A percentile compares a stretch with the other conserved stretches of the same genome.
These are phyloP conservation scores for Schrenkiella parvula DNA, from an alignment of 345 rosid species.

Conservation along the genomic window DNA sequence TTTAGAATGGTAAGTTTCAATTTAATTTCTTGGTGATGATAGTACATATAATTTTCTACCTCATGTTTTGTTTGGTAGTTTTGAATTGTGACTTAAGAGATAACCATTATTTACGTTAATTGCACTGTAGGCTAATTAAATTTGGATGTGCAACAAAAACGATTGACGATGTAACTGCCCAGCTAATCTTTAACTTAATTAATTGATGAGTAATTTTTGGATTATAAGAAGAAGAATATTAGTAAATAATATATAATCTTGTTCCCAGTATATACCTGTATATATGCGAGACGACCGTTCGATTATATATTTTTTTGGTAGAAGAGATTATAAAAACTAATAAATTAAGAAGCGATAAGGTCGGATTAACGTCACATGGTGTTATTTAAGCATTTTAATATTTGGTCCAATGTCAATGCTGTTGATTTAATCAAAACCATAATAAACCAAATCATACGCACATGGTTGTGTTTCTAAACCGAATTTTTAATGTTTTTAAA, in stretches of 20 bases:
- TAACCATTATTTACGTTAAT: not conserved
- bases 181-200: not conserved
- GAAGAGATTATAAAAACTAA: not conserved
- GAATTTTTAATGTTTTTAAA: slow-evolving; percentile 2
- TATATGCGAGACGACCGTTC: not conserved
- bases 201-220: not conserved
- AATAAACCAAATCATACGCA: slow-evolving; percentile 2
- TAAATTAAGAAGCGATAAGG: not conserved
- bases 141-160: not conserved
- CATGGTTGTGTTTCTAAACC: slow-evolving; percentile 11
- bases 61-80: too few relatives aligned
- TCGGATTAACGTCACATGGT: slow-evolving; percentile 1
- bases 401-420: slow-evolving; percentile 4
- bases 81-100: not conserved
- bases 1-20: too few relatives aligned
- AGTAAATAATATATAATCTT: not conserved
- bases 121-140: not conserved
- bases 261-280: not conserved
- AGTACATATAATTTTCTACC: not conserved
- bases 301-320: not conserved
- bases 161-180: not conserved
- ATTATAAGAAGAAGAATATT: not conserved
- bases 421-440: slow-evolving; percentile 11
- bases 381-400: not conserved
- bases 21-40: not conserved